phyloP scores from a whole-genome alignment of 768 basidiomycete genomes.

The Agaricus blazei region DNA sequence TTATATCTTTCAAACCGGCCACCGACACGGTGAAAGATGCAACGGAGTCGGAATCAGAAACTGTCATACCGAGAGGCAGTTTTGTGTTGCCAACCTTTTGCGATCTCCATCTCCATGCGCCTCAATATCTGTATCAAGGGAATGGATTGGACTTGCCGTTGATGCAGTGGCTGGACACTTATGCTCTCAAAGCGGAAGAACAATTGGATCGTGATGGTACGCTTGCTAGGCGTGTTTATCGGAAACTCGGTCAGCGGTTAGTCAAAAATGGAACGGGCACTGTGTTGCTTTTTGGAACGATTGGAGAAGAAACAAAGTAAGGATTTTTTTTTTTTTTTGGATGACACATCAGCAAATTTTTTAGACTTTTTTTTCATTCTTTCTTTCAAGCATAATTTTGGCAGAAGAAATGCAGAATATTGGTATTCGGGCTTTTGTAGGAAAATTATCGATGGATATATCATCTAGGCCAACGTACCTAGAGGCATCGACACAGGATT shows the following conservation, averaged over 20 bases:
- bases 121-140: slow-evolving; percentile 86
- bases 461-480: slow-evolving; percentile 67
- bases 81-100: slow-evolving; percentile 79
- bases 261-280: slow-evolving; percentile 73
- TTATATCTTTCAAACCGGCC: slow-evolving; percentile 39
- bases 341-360: neutral
- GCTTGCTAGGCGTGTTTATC: slow-evolving; percentile 67
- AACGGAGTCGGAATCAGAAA: slow-evolving; percentile 14
- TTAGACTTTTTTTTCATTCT: no score
- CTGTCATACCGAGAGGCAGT: slow-evolving; percentile 40
- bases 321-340: neutral
- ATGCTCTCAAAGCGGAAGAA: slow-evolving; percentile 81
- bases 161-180: slow-evolving; percentile 79
- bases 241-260: slow-evolving; percentile 58
- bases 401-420: slow-evolving; percentile 66
- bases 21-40: slow-evolving; percentile 14
- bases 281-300: slow-evolving; percentile 79
- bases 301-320: slow-evolving; percentile 78
- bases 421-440: slow-evolving; percentile 79
- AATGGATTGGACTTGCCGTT: slow-evolving; percentile 81
- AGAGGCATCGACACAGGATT: slow-evolving; percentile 47
- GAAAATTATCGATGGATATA: slow-evolving; percentile 78
- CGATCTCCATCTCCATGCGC: slow-evolving; percentile 84
- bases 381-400: slow-evolving; percentile 59
- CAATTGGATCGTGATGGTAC: slow-evolving; percentile 54